These are phyloP conservation scores for Nicotiana noctiflora DNA, from an alignment of 257 asterid genomes.

Conservation along the genomic window DNA sequence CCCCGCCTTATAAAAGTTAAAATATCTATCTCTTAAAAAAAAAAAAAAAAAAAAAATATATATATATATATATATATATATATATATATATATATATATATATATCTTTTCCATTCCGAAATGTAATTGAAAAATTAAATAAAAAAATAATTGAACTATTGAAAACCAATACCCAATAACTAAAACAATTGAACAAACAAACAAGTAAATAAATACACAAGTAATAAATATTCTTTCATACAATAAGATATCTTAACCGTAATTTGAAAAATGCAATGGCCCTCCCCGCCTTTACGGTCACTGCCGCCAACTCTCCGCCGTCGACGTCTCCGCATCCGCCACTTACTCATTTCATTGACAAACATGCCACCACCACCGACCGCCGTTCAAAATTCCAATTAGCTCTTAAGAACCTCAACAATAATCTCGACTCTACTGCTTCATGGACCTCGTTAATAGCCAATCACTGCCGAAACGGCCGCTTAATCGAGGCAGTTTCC, in stretches of 20 bases:
- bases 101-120: no score
- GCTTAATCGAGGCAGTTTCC: constrained; percentile 35
- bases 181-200: no score
- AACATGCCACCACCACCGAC: background rate
- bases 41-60: no score
- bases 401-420: constrained; percentile 13
- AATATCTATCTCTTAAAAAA: no score
- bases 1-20: no score
- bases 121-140: no score
- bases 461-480: constrained; percentile 53
- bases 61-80: no score
- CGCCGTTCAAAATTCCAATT: constrained; percentile 9
- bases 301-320: constrained; percentile 11
- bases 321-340: constrained; percentile 8
- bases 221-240: no score
- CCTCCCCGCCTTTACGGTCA: constrained; percentile 33
- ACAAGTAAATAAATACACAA: no score
- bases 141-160: no score
- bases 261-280: constrained; percentile 29
- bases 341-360: background rate
- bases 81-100: no score
- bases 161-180: no score
- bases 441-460: constrained; percentile 78
- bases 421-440: constrained; percentile 29
- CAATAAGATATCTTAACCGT: constrained; percentile 12